These are phyloP conservation scores for Hansenula anomala DNA, from an alignment of 1,139 yeast species.

Conservation along the genomic window DNA sequence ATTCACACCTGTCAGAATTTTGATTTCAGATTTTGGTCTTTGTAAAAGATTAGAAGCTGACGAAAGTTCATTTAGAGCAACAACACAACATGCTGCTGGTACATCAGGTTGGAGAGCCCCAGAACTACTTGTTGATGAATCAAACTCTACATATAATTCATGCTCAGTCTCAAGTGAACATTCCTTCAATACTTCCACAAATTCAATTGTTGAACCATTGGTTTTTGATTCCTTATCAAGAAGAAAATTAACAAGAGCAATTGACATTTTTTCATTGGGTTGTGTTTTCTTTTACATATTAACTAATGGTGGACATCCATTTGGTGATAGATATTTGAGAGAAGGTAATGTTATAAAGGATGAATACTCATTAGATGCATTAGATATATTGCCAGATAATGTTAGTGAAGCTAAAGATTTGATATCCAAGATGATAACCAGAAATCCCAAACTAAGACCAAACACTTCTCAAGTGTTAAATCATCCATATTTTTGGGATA, in stretches of 20 bases:
- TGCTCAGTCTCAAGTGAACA: slow-evolving; percentile 16
- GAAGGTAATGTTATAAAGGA: slow-evolving; percentile 86
- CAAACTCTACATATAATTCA: slow-evolving; percentile 9
- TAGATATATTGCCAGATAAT: slow-evolving; percentile 36
- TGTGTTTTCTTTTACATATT: slow-evolving; percentile 89
- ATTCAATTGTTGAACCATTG: slow-evolving; percentile 25
- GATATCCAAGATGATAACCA: slow-evolving; percentile 64
- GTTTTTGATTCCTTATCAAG: slow-evolving; percentile 35
- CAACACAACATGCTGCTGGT: slow-evolving; percentile 92
- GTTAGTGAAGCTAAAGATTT: slow-evolving; percentile 67
- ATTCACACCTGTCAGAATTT: slow-evolving; percentile 48
- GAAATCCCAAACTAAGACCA: slow-evolving; percentile 70
- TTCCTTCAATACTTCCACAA: slow-evolving; percentile 16
- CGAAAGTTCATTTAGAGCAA: slow-evolving; percentile 90
- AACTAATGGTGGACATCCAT: slow-evolving; percentile 87
- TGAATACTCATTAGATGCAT: slow-evolving; percentile 46
- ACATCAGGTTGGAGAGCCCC: slow-evolving; percentile 99
- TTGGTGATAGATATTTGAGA: slow-evolving; percentile 82
- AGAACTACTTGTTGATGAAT: slow-evolving; percentile 56
- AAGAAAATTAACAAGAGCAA: slow-evolving; percentile 79
- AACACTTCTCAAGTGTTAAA: slow-evolving; percentile 59
- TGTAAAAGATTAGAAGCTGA: slow-evolving; percentile 90
- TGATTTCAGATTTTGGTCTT: slow-evolving; percentile 93
- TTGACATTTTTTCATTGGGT: slow-evolving; percentile 91
- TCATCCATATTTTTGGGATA: slow-evolving; percentile 89